These are phyloP conservation scores for Cordyceps fumosorosea DNA, from an alignment of 2,329 filamentous ascomycete species.

Conservation along the genomic window DNA sequence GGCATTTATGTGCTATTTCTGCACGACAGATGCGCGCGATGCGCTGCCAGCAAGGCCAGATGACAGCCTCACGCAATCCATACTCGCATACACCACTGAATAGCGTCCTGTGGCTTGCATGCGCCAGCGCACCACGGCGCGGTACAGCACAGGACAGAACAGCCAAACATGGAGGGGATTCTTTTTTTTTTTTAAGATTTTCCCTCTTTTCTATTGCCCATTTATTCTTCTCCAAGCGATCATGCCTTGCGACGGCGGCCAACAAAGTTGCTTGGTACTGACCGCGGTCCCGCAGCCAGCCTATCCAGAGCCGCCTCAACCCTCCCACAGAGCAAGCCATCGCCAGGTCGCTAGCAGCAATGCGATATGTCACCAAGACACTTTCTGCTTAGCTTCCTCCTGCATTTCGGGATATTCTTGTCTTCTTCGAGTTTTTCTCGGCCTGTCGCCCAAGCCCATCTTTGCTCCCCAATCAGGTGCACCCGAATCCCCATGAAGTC, in stretches of 20 bases:
- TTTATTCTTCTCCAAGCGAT: not conserved
- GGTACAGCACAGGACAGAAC: not conserved
- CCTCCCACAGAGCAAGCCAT: slow-evolving; percentile 3
- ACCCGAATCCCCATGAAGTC: not conserved
- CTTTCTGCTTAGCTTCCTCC: not conserved
- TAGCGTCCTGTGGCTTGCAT: slow-evolving; percentile 3
- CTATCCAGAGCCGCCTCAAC: slow-evolving; percentile 10
- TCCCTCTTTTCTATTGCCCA: too few relatives aligned
- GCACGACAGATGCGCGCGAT: too few relatives aligned
- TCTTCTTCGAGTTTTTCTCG: not conserved
- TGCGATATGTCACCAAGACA: not conserved
- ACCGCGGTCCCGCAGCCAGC: not conserved
- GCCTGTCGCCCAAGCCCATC: not conserved
- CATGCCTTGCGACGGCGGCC: not conserved
- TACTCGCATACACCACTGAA: not conserved
- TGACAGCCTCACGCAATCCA: not conserved
- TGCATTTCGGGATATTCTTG: not conserved
- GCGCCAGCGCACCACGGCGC: not conserved
- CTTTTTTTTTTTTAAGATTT: not conserved
- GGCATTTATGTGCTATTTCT: too few relatives aligned
- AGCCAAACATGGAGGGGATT: not conserved
- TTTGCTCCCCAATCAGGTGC: slow-evolving; percentile 1
- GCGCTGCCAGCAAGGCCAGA: not conserved
- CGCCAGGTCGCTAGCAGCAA: not conserved
- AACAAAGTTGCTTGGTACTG: not conserved